Percentiles rank a stretch among this genome's conserved stretches.
Evolutionary conservation across 2,329 filamentous ascomycete species (phyloP).

Genomic region (Clarireedia monteithiana): DNA sequence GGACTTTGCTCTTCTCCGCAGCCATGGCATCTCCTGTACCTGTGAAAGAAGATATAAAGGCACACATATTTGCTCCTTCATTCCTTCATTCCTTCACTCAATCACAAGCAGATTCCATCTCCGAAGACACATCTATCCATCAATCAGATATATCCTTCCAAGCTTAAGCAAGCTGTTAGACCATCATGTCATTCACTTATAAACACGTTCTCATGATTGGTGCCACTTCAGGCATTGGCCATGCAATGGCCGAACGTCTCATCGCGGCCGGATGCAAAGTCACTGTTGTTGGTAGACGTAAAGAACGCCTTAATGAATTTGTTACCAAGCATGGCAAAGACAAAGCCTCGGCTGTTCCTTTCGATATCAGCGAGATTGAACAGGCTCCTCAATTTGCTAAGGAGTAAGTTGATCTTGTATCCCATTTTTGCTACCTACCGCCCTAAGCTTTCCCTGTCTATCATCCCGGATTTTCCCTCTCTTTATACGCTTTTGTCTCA

Average conservation of each 20-base stretch:
- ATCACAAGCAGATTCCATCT: not conserved
- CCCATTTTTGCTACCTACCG: too few relatives aligned
- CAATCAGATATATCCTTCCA: not conserved
- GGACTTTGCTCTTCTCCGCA: too few relatives aligned
- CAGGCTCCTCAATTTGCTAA: not conserved
- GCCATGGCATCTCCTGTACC: too few relatives aligned
- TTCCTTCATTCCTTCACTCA: too few relatives aligned
- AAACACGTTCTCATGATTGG: conserved; percentile 48
- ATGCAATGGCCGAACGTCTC: conserved; percentile 36
- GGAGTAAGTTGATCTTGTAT: not conserved
- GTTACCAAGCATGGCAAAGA: conserved; percentile 25
- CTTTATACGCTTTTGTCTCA: too few relatives aligned
- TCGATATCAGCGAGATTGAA: conserved; percentile 6
- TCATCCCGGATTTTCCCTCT: too few relatives aligned
- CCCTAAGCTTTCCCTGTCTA: too few relatives aligned
- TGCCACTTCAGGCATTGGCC: conserved; percentile 47
- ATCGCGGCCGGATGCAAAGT: conserved; percentile 40
- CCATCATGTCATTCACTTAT: conserved; percentile 44
- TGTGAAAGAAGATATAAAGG: too few relatives aligned
- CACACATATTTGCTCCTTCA: too few relatives aligned
- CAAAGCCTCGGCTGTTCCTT: not conserved
- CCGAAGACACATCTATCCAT: too few relatives aligned
- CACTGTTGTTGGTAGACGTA: conserved; percentile 45
- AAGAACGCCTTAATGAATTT: conserved; percentile 33
- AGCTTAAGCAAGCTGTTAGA: not conserved